A percentile compares a stretch with the other conserved stretches of the same genome.
phyloP scores from a whole-genome alignment of 2,329 filamentous ascomycete genomes.

The Paraconiothyrium brasiliense region DNA sequence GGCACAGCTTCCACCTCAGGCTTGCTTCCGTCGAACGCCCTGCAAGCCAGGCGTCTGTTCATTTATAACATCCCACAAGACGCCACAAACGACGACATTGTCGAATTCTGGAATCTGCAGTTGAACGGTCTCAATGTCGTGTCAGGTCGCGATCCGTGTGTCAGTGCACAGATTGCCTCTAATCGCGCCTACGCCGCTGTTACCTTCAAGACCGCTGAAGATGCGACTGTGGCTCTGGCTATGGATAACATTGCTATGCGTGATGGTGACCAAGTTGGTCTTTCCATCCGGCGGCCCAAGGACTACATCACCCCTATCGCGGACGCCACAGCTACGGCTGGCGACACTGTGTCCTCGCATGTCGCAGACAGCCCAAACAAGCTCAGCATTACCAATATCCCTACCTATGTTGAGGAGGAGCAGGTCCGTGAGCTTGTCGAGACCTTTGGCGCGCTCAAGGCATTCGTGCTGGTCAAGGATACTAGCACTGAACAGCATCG shows the following conservation, averaged over 20 bases:
- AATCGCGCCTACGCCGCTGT: constrained; percentile 84
- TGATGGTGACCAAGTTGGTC: constrained; percentile 63
- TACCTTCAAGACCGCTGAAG: constrained; percentile 87
- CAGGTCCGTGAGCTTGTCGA: constrained; percentile 90
- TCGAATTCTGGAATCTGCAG: constrained; percentile 93
- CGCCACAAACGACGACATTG: constrained; percentile 77
- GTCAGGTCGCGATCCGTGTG: constrained; percentile 82
- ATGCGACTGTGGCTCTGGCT: constrained; percentile 90
- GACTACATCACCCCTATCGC: constrained; percentile 91
- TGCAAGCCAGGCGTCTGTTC: constrained; percentile 92
- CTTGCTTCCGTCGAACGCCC: constrained; percentile 90
- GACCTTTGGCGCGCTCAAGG: constrained; percentile 91
- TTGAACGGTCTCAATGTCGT: constrained; percentile 96
- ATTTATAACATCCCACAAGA: constrained; percentile 80
- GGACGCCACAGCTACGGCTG: constrained; percentile 72
- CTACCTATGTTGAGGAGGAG: constrained; percentile 85
- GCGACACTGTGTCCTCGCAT: constrained; percentile 78
- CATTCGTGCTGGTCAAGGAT: constrained; percentile 91
- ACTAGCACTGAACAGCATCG: constrained; percentile 83
- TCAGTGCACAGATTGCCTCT: constrained; percentile 81
- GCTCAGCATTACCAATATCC: constrained; percentile 90
- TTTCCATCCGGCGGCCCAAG: constrained; percentile 87
- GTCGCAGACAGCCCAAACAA: constrained; percentile 96
- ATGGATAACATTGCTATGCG: constrained; percentile 91
- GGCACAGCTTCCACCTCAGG: constrained; percentile 76